Evolutionary conservation across 306 rosid species (phyloP).

Genomic region (Oxytropis ochrocephala): DNA sequence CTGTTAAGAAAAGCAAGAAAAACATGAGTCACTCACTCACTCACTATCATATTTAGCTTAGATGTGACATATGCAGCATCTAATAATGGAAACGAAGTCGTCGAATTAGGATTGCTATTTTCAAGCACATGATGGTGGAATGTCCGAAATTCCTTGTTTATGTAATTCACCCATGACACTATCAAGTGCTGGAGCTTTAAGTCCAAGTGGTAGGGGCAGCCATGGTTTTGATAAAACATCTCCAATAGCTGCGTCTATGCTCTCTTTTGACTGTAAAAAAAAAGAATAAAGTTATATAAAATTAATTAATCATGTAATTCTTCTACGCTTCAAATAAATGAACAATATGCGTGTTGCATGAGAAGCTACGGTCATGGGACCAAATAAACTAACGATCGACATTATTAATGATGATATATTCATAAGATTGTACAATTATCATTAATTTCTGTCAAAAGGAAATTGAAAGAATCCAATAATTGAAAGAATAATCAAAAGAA

Average conservation of each 20-base stretch:
- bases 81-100: conserved; percentile 38
- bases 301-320: neutral
- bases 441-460: too few relatives aligned
- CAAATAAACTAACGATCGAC: too few relatives aligned
- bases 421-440: too few relatives aligned
- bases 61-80: conserved; percentile 25
- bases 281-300: neutral
- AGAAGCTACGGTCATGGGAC: too few relatives aligned
- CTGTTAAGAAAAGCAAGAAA: neutral
- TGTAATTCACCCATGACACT: conserved; percentile 73
- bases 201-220: conserved; percentile 87
- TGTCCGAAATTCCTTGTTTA: conserved; percentile 63
- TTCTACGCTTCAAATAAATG: too few relatives aligned
- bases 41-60: conserved; percentile 4
- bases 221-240: conserved; percentile 82
- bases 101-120: conserved; percentile 51
- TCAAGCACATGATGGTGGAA: conserved; percentile 67
- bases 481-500: neutral
- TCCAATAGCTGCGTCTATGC: conserved; percentile 82
- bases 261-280: conserved; percentile 67
- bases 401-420: too few relatives aligned
- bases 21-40: conserved; percentile 4
- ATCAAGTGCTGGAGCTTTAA: conserved; percentile 70
- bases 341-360: neutral
- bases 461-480: too few relatives aligned